Base-by-base conservation (phyloP, 768 basidiomycete species). In the Rhodotorula babjevae region DNA sequence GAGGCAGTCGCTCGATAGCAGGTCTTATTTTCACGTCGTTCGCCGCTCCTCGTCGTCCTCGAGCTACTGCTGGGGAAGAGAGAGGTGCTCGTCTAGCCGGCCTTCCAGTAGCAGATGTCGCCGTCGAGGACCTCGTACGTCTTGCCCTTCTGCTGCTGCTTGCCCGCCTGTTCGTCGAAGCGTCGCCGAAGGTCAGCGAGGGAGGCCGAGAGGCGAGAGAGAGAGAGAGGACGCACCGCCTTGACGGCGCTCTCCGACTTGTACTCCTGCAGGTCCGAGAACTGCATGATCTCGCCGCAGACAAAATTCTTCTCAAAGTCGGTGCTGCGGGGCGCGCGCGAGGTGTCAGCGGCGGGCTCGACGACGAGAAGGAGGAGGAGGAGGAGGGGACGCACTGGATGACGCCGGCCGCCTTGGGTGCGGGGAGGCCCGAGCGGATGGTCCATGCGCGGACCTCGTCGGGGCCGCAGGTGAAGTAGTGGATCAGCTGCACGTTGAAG, bases 261-360 rank as follows among this genome's bases (percentile, higher is more conserved):
- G 77, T 93, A 84, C 81, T 96, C 93, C 78, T 89, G 89, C 71
- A 99, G 84, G 81, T 97, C 96, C 0, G 88, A 87, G 78, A 88
- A 96, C 1, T 87, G 79, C 93, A 97, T 95, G 80, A 98, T 95
- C 82, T 97, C 95, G 81, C 93, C 93, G 74, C 93, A 96, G 33
- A 97, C 90, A 77, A 96, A 96, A 83, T 96, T 94, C 82, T 95
- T 91, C 84, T 97, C 93, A 80, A 98, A 97, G 82, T 97, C 94
- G 63, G 92, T 89, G 85, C 90, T 92, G 71, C 4, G 46, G 5
- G 8, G 31, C 25, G 29, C 6, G 25, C 25, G 53, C 15, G 44
- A 36, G 50, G 52, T n/a, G 12, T 18, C 14, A 23, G 53, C 36
- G 19, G n/a, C 53, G 27, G 29, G 3, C 29, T 21, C 27, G 64